Conservation (phyloP, 805 yeast species). For the Wickerhamomyces canadensis region DNA sequence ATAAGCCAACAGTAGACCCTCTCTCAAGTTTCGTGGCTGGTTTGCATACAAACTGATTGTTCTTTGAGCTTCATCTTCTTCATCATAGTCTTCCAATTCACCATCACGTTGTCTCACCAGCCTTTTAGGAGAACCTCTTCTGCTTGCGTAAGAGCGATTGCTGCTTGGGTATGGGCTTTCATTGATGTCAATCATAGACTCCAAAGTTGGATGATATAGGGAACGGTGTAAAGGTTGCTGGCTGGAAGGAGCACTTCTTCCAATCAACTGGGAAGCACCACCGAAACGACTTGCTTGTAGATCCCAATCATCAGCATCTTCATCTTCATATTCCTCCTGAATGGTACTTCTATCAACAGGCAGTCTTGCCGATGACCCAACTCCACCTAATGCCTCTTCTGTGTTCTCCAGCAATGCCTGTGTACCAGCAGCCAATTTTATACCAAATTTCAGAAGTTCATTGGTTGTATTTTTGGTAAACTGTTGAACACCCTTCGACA, state of each 20-base stretch:
- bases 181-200: slow-evolving; percentile 20
- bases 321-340: slow-evolving; percentile 29
- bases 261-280: slow-evolving; percentile 17
- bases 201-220: slow-evolving; percentile 22
- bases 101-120: not conserved
- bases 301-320: slow-evolving; percentile 25
- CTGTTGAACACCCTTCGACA: slow-evolving; percentile 68
- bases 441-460: slow-evolving; percentile 77
- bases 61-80: slow-evolving; percentile 29
- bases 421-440: slow-evolving; percentile 81
- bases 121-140: slow-evolving; percentile 1
- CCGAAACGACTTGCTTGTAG: slow-evolving; percentile 5
- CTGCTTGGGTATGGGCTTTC: not conserved
- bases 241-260: slow-evolving; percentile 18
- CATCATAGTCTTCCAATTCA: slow-evolving; percentile 8
- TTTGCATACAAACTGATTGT: slow-evolving; percentile 72
- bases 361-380: slow-evolving; percentile 48
- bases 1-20: slow-evolving; percentile 76
- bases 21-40: slow-evolving; percentile 67
- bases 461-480: slow-evolving; percentile 77
- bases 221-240: slow-evolving; percentile 18
- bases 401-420: slow-evolving; percentile 75
- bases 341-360: slow-evolving; percentile 14
- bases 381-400: slow-evolving; percentile 74
- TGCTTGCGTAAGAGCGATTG: not conserved